Percentiles rank a stretch among this genome's conserved stretches.
Evolutionary conservation across 345 rosid species (phyloP).

Genomic region (Syzygium aqueum): DNA sequence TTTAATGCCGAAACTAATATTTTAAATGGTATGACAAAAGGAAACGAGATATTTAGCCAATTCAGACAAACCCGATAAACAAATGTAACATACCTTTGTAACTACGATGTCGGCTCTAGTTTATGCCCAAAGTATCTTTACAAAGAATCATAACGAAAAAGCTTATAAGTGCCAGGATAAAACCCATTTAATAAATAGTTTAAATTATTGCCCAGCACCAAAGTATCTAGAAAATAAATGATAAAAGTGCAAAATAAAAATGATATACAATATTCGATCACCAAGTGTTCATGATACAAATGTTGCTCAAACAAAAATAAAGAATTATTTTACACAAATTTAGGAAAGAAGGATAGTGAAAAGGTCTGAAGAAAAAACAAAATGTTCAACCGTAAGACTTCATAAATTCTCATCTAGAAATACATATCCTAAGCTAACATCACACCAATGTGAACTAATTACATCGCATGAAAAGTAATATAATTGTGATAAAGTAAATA

Average conservation of each 20-base stretch:
- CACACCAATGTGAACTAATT: not conserved
- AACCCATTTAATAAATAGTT: not conserved
- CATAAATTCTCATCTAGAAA: not conserved
- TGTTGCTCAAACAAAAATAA: not conserved
- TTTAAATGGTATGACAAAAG: not conserved
- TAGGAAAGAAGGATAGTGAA: not conserved
- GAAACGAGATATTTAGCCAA: not conserved
- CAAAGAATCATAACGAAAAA: not conserved
- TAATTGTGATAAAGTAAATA: not conserved
- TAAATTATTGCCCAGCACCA: not conserved
- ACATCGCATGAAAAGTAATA: not conserved
- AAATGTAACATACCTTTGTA: not conserved
- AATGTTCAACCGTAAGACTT: not conserved
- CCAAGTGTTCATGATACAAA: not conserved
- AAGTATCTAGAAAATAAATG: not conserved
- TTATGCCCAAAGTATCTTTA: not conserved
- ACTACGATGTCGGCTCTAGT: not conserved
- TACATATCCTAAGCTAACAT: not conserved
- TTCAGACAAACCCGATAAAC: not conserved
- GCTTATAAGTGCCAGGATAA: not conserved
- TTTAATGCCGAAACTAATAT: not conserved
- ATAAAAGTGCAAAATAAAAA: not conserved
- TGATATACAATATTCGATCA: not conserved
- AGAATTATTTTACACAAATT: not conserved
- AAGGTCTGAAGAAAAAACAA: not conserved